Conservation (phyloP, 768 basidiomycete genomes). For the Tulasnella sp. region DNA sequence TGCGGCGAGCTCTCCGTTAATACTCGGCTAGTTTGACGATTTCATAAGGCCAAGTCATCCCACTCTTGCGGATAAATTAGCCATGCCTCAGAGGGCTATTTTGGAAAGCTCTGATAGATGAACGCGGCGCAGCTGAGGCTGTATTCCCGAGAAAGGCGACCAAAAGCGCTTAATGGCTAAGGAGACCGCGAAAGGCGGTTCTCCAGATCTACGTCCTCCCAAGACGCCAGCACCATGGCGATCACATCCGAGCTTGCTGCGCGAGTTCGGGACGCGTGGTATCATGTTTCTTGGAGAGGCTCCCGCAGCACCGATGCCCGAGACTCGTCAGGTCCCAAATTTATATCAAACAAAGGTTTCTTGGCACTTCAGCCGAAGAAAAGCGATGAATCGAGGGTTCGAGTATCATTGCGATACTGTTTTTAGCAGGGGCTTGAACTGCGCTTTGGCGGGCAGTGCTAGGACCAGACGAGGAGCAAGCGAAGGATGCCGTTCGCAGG, state of each 20-base stretch:
- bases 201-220: background rate
- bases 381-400: background rate
- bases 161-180: background rate
- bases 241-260: background rate
- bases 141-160: background rate
- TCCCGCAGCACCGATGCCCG: too few relatives aligned
- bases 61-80: background rate
- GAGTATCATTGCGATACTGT: background rate
- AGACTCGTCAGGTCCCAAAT: background rate
- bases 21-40: background rate
- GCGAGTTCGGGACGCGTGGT: background rate
- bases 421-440: background rate
- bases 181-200: background rate
- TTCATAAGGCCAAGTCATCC: background rate
- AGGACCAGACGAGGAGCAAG: background rate
- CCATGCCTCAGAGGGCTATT: background rate
- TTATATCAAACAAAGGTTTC: background rate
- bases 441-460: background rate
- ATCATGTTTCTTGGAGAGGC: too few relatives aligned
- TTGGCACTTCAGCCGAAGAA: background rate
- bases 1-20: background rate
- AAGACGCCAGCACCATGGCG: background rate
- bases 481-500: background rate
- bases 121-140: background rate
- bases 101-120: background rate